These are phyloP conservation scores for Immersiporthe knoxdaviesiana DNA, from an alignment of 2,329 filamentous ascomycete genomes.

Conservation along the genomic window DNA sequence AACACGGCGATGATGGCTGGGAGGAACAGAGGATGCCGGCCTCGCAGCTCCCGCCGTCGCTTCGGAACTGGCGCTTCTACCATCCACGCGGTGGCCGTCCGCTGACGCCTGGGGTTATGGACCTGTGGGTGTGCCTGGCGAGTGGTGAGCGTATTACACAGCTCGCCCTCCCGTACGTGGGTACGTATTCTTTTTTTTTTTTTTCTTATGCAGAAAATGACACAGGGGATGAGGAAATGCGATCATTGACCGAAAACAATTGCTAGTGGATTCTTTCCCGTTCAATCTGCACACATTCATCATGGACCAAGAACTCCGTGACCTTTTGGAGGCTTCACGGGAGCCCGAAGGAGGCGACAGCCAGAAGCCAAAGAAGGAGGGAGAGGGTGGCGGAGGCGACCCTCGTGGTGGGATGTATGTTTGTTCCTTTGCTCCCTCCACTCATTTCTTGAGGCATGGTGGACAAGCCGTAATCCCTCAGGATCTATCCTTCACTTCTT, in stretches of 20 bases:
- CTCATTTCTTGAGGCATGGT: neutral
- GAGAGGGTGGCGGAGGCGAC: neutral
- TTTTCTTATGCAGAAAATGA: neutral
- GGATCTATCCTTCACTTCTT: neutral
- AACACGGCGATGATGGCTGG: neutral
- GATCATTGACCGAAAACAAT: neutral
- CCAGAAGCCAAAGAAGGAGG: slow-evolving; percentile 33
- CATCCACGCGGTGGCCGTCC: neutral
- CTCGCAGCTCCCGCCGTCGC: neutral
- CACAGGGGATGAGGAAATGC: neutral
- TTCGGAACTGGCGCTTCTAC: slow-evolving; percentile 10
- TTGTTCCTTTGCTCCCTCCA: neutral
- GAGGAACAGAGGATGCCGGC: slow-evolving; percentile 14
- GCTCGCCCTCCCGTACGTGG: slow-evolving; percentile 60
- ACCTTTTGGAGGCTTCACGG: slow-evolving; percentile 5
- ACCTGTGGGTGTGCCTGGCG: slow-evolving; percentile 69
- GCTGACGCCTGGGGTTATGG: slow-evolving; percentile 45
- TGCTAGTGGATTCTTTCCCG: slow-evolving; percentile 43
- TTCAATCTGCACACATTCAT: slow-evolving; percentile 32
- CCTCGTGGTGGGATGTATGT: slow-evolving; percentile 1
- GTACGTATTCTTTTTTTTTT: neutral
- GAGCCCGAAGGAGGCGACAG: neutral
- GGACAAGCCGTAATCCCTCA: neutral
- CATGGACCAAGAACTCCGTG: slow-evolving; percentile 14
- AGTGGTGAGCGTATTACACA: slow-evolving; percentile 67